A percentile compares a stretch with the other conserved stretches of the same genome.
Evolutionary conservation across 148 eudicot genomes (phyloP).

Genomic region (Hydrangea macrophylla): DNA sequence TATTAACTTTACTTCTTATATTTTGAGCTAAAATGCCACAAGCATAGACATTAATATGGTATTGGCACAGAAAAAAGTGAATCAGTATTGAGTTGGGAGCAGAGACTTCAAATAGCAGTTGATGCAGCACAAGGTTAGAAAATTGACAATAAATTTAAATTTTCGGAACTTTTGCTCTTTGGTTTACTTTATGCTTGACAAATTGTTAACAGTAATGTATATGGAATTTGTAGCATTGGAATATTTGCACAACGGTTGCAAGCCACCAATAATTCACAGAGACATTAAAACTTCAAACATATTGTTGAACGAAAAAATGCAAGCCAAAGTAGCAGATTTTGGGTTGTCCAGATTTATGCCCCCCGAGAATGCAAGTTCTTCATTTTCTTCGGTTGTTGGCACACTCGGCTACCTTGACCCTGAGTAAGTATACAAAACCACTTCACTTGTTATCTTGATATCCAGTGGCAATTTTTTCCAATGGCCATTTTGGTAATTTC

Average conservation of each 20-base stretch:
- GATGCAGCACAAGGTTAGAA: neutral
- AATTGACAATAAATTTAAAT: no score
- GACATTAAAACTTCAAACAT: conserved; percentile 13
- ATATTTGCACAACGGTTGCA: conserved; percentile 6
- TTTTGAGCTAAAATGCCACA: no score
- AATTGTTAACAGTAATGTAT: no score
- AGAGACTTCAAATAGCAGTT: neutral
- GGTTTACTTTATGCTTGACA: no score
- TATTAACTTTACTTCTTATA: no score
- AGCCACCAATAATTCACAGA: conserved; percentile 15
- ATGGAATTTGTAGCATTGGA: neutral
- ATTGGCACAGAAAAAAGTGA: neutral
- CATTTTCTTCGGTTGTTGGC: conserved; percentile 4
- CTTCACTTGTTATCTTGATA: no score
- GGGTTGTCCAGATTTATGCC: conserved; percentile 5
- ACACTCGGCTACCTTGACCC: conserved; percentile 6
- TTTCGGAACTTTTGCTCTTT: no score
- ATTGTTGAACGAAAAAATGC: neutral
- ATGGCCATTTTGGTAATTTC: no score
- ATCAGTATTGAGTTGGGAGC: neutral
- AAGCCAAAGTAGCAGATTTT: conserved; percentile 9
- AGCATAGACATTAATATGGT: no score
- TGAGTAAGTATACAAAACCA: conserved; percentile 9
- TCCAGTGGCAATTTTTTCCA: no score
- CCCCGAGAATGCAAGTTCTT: neutral